Conservation (phyloP, 805 yeast genomes). For the Metschnikowia reukaufii region DNA sequence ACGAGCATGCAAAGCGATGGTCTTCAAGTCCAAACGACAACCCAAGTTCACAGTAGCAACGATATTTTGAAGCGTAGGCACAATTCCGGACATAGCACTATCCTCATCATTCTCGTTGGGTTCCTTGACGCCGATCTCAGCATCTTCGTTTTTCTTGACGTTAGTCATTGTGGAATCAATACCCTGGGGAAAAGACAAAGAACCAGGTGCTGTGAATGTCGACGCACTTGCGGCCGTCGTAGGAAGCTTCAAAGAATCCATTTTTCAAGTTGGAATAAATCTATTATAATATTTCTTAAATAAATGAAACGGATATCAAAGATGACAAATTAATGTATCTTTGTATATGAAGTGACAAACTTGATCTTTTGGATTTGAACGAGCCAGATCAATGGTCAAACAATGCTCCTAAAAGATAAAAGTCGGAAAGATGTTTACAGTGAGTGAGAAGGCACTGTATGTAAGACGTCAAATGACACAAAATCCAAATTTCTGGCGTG, state of each 20-base stretch:
- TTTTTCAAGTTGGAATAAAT: constrained; percentile 23
- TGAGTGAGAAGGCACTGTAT: constrained; percentile 16
- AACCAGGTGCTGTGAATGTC: constrained; percentile 65
- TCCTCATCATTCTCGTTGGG: constrained; percentile 53
- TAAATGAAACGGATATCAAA: constrained; percentile 19
- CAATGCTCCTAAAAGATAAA: background rate
- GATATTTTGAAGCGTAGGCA: constrained; percentile 92
- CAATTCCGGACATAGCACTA: constrained; percentile 88
- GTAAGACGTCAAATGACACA: constrained; percentile 20
- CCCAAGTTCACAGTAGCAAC: constrained; percentile 98
- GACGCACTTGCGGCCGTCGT: constrained; percentile 76
- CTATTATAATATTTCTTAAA: constrained; percentile 15
- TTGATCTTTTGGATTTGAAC: constrained; percentile 1
- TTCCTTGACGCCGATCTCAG: constrained; percentile 26
- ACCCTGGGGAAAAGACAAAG: constrained; percentile 63
- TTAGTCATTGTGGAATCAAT: constrained; percentile 22
- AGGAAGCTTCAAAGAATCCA: constrained; percentile 76
- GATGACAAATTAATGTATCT: constrained; percentile 48
- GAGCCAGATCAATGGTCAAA: constrained; percentile 16
- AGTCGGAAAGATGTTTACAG: constrained; percentile 8
- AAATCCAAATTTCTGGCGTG: constrained; percentile 7
- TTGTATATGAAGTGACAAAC: constrained; percentile 9
- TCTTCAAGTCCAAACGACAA: constrained; percentile 91
- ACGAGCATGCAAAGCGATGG: constrained; percentile 97
- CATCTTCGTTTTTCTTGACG: constrained; percentile 19